Conservation (phyloP, 192 early-diverging fungal species). For the Gryganskiella cystojenkinii region DNA sequence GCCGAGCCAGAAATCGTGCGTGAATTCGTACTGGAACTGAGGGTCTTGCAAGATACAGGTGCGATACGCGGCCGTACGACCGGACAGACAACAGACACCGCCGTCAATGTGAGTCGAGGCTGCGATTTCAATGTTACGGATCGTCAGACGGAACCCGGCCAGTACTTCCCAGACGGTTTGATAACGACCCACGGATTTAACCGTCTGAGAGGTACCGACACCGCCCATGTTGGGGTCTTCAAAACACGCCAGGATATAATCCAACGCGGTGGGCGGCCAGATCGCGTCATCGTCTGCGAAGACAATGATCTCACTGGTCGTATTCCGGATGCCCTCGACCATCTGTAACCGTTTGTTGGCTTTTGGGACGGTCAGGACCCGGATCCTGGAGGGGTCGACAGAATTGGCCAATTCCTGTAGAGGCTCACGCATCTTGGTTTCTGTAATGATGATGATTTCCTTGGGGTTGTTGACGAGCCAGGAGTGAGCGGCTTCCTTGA, state of each 20-base stretch:
- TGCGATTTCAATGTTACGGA: constrained; percentile 79
- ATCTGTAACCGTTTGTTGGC: constrained; percentile 78
- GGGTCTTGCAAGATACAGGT: constrained; percentile 76
- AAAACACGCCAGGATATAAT: constrained; percentile 77
- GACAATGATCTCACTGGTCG: constrained; percentile 70
- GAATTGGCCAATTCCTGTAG: constrained; percentile 67
- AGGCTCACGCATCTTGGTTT: constrained; percentile 59
- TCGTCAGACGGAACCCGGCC: constrained; percentile 74
- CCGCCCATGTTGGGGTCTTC: constrained; percentile 78
- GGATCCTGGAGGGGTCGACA: constrained; percentile 65
- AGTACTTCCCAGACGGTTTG: constrained; percentile 80
- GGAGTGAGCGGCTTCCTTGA: constrained; percentile 71
- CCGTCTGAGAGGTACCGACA: constrained; percentile 73
- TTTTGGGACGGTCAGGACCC: constrained; percentile 66
- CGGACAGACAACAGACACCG: constrained; percentile 78
- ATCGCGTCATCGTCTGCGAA: constrained; percentile 80
- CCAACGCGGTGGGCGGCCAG: constrained; percentile 70
- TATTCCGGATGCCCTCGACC: constrained; percentile 72
- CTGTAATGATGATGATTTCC: constrained; percentile 79
- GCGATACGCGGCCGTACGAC: constrained; percentile 76
- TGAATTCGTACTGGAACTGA: constrained; percentile 76
- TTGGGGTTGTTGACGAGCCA: constrained; percentile 73
- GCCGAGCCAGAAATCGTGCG: constrained; percentile 77
- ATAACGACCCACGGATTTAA: constrained; percentile 64
- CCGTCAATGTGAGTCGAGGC: constrained; percentile 81